Conservation (phyloP, 495 filamentous ascomycete genomes). For the Daldinia concentrica region DNA sequence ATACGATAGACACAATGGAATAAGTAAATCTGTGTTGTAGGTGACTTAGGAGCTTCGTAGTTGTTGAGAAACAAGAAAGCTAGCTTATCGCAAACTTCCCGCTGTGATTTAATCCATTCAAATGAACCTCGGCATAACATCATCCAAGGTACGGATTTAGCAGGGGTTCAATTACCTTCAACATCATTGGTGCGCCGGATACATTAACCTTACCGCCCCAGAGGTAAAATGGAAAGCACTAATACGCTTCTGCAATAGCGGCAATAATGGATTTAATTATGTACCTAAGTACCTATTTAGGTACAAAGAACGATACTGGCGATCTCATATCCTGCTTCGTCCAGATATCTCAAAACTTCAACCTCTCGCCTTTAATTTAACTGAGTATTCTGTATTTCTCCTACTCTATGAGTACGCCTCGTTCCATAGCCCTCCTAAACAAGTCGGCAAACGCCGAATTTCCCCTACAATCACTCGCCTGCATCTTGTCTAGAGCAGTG, state of each 20-base stretch:
- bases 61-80: constrained; percentile 29
- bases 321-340: no score
- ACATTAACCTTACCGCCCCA: background rate
- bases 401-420: constrained; percentile 28
- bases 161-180: constrained; percentile 29
- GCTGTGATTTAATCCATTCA: constrained; percentile 20
- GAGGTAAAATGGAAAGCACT: background rate
- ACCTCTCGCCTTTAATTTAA: background rate
- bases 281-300: no score
- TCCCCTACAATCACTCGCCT: constrained; percentile 60
- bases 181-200: constrained; percentile 30
- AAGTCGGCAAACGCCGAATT: constrained; percentile 50
- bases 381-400: background rate
- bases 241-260: no score
- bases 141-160: constrained; percentile 7
- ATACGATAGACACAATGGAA: background rate
- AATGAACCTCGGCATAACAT: constrained; percentile 39
- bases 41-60: background rate
- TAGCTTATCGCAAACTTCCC: constrained; percentile 2
- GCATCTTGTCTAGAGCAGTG: constrained; percentile 62
- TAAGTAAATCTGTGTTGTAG: background rate
- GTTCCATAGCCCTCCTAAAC: constrained; percentile 50
- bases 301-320: no score
- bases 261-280: no score
- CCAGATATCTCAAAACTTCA: background rate